phyloP scores from a whole-genome alignment of 169 alveolate species.

The Plasmodium cynomolgi region DNA sequence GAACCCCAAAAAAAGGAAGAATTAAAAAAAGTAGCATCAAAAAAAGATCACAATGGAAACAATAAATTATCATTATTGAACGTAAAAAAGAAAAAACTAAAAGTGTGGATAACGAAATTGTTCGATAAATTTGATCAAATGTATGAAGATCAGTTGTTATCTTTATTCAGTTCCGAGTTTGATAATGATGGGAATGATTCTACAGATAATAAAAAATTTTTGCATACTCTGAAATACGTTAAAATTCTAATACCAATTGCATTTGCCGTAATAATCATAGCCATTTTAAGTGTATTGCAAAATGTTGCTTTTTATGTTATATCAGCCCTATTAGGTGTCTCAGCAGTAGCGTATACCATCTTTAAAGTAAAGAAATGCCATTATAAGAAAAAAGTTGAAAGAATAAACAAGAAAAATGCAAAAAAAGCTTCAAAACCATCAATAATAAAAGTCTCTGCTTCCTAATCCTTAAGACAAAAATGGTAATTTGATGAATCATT shows the following conservation, averaged over 20 bases:
- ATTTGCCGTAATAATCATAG: not conserved
- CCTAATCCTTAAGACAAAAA: not conserved
- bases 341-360: not conserved
- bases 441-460: not conserved
- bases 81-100: not conserved
- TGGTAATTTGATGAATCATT: not conserved
- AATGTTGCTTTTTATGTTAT: not conserved
- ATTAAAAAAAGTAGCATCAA: not conserved
- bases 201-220: not conserved
- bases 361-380: not conserved
- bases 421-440: not conserved
- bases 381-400: not conserved
- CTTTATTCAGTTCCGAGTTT: not conserved
- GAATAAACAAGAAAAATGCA: not conserved
- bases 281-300: not conserved
- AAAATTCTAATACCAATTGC: not conserved
- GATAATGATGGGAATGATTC: not conserved
- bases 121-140: not conserved
- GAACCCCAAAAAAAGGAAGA: not conserved
- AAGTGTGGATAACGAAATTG: not conserved
- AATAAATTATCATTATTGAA: not conserved
- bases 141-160: not conserved
- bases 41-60: not conserved
- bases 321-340: not conserved
- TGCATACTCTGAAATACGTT: not conserved